phyloP scores from a whole-genome alignment of 257 asterid genomes.

The Solanum ahanhuiri region DNA sequence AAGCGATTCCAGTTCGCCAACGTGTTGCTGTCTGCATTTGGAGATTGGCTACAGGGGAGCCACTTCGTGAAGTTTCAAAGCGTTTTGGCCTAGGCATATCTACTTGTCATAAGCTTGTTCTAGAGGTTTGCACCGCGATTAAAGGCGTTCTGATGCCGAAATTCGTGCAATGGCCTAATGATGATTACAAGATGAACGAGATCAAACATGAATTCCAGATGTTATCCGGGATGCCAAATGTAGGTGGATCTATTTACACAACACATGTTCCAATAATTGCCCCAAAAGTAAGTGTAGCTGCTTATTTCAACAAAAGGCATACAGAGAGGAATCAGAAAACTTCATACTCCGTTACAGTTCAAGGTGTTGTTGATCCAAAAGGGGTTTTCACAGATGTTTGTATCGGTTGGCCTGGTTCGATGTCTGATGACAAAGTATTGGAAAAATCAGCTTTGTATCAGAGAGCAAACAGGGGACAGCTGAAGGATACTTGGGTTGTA shows the following conservation, averaged over 20 bases:
- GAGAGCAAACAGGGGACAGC: constrained; percentile 39
- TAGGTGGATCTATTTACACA: constrained; percentile 62
- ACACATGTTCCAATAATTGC: constrained; percentile 77
- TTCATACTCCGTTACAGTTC: constrained; percentile 65
- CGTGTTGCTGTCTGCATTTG: constrained; percentile 89
- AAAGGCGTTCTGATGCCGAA: constrained; percentile 56
- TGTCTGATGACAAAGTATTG: constrained; percentile 73
- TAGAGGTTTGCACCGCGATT: constrained; percentile 77
- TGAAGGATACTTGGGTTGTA: constrained; percentile 41
- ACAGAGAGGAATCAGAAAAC: constrained; percentile 77
- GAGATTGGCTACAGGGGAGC: constrained; percentile 90
- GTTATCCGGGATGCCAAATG: constrained; percentile 44
- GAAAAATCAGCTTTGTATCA: constrained; percentile 65
- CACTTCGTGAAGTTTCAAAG: constrained; percentile 80
- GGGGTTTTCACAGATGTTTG: constrained; percentile 73
- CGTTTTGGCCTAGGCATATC: constrained; percentile 85
- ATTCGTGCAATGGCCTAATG: constrained; percentile 72
- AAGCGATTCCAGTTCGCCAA: constrained; percentile 81
- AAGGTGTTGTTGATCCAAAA: constrained; percentile 60
- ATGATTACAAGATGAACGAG: constrained; percentile 15
- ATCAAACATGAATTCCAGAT: constrained; percentile 29
- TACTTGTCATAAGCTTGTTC: constrained; percentile 80
- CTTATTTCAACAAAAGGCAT: constrained; percentile 68
- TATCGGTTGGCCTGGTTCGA: constrained; percentile 91
- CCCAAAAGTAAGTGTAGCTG: constrained; percentile 45